Conservation (phyloP, 2,329 filamentous ascomycete species). For the Pestalotiopsis fici region DNA sequence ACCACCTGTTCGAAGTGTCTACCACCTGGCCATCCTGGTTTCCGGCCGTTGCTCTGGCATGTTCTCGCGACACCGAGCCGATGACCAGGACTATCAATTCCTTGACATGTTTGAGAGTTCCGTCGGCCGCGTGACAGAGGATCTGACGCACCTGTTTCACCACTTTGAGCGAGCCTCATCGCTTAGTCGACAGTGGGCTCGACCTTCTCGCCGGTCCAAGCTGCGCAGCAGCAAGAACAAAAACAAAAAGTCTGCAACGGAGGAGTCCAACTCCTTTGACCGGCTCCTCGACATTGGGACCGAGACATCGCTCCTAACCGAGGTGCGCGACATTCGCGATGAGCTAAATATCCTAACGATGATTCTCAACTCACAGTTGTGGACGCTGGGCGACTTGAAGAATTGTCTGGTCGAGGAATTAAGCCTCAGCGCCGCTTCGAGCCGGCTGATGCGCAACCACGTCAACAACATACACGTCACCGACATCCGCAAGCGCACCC, state of each 20-base stretch:
- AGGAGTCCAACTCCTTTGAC: constrained; percentile 46
- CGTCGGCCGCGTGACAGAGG: constrained; percentile 55
- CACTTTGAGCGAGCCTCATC: constrained; percentile 60
- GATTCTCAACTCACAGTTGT: constrained; percentile 49
- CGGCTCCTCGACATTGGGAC: constrained; percentile 59
- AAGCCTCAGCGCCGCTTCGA: constrained; percentile 13
- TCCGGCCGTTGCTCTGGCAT: constrained; percentile 60
- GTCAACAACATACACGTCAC: constrained; percentile 28
- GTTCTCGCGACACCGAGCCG: constrained; percentile 59
- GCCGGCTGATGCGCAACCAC: constrained; percentile 22
- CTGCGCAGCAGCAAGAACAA: constrained; percentile 13
- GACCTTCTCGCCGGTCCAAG: constrained; percentile 11
- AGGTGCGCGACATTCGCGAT: constrained; percentile 69
- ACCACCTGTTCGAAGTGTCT: constrained; percentile 59
- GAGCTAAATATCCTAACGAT: constrained; percentile 64
- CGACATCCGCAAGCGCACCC: constrained; percentile 54
- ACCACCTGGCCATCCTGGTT: constrained; percentile 64
- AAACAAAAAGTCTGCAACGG: constrained; percentile 29
- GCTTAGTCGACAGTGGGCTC: constrained; percentile 50
- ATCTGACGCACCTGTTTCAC: constrained; percentile 59
- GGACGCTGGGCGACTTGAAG: constrained; percentile 48
- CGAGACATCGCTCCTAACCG: constrained; percentile 61
- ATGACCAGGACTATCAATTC: constrained; percentile 63
- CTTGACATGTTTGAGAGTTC: constrained; percentile 68
- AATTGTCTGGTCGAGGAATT: constrained; percentile 38